Evolutionary conservation across 768 basidiomycete species (phyloP), one percentile per base, ranked within the genome.

Genomic region (Tricholoma bakamatsutake): DNA sequence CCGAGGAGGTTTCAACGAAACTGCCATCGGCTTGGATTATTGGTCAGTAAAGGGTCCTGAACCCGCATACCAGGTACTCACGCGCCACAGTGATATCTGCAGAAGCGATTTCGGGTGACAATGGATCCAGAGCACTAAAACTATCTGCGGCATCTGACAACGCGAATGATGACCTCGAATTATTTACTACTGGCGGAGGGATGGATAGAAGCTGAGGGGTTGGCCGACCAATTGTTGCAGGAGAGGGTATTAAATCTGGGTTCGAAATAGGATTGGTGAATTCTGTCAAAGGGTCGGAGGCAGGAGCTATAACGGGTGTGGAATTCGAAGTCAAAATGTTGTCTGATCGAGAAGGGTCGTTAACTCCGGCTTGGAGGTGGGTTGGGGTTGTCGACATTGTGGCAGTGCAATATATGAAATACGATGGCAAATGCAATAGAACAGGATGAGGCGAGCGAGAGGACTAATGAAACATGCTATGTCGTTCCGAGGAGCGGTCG

Each of bases 1-100:
- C 88, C 51, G 85, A 89, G 5, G 89, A 81, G 1, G 88, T 92
- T 64, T 93, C 90, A 18, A 92, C 82, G 66, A 86, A 93, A 42
- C 76, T 86, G 55, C 82, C 83, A 65, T 93, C 87, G 61, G 80
- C 90, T 79, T 42, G 56, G 50, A 52, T 51, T 40, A 64, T 55
- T 59, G 52, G 53, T 62, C 52, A 58, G 50, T 31, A 47, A 18
- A 45, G 35, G 61, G 40, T 28, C n/a, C 31, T 18, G 33, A 39
- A 34, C 48, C 30, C 24, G 27, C 39, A 55, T 62, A 61, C 52
- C 48, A 60, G 27, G 17, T 37, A 77, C 81, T 69, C 66, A 86
- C 85, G 73, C 53, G 84, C 80, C 59, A 86, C 75, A 34, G 71
- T 79, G 42, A 85, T 76, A 53, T 84, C 84, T 11, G 79, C 81